Base-by-base conservation (phyloP, 768 basidiomycete species). In the Termitomyces sp. region DNA sequence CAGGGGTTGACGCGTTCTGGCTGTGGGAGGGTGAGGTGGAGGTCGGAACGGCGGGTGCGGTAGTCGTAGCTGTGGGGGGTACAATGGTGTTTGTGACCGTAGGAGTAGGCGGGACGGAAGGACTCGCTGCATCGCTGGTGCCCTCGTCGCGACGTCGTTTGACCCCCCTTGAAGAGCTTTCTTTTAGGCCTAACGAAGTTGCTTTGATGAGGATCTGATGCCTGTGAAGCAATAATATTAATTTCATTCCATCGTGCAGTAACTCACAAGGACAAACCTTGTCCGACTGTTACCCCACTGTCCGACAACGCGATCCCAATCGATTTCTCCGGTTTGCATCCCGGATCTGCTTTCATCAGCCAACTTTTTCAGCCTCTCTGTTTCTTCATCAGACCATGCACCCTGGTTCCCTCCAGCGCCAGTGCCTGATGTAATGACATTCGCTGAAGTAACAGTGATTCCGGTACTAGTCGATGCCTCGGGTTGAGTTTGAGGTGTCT, bases 141-240 rank as follows among this genome's bases (percentile, higher is more conserved):
- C 79, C 80, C 42, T 82, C 78, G 42, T 61, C 63, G 12, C 63
- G 61, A 44, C 81, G 74, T 49, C 84, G 78, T 61, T 86, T 86
- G 27, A 75, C 72, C 6, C 63, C 63, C 27, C 63, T 45, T 9
- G 63, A 59, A 1, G 88, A 83, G 60, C 86, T 89, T 62, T 88
- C 87, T 68, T 91, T 91, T 47, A 93, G 73, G 10, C 88, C 86
- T 17, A 93, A 68, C n/a, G 79, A 73, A 1, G 87, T 92, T 2
- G 89, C 91, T 69, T 90, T 91, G 58, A 91, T 81, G 34, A 91
- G 72, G 54, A 92, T 91, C 67, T 93, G 90, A 63, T 91, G 89
- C 65, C 90, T 92, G n/a, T 10, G 27, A 23, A 19, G 35, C 8
- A 21, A 48, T 1, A 30, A 1, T 43, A 23, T 28, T 7, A 17